Conservation (phyloP, 805 yeast genomes). For the Maudiozyma pseudohumilis region DNA sequence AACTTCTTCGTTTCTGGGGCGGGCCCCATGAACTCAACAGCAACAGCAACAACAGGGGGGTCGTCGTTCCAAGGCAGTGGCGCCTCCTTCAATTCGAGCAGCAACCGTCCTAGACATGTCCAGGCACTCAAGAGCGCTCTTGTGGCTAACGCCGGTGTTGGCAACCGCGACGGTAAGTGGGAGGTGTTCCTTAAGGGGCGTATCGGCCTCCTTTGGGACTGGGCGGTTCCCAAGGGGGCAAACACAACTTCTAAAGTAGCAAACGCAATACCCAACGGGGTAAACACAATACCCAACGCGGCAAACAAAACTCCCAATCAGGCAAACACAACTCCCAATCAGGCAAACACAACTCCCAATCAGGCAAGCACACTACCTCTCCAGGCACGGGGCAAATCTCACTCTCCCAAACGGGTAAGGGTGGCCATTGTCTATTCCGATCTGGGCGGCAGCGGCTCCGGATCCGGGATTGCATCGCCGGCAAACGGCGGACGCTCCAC, state of each 20-base stretch:
- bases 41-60: background rate
- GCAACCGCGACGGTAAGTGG: constrained; percentile 24
- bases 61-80: background rate
- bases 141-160: constrained; percentile 25
- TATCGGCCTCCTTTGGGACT: constrained; percentile 25
- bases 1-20: constrained; percentile 16
- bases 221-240: too few species aligned
- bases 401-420: constrained; percentile 4
- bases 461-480: background rate
- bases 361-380: too few species aligned
- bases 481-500: too few species aligned
- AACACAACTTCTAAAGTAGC: too few species aligned
- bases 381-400: too few species aligned
- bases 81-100: background rate
- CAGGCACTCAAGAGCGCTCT: constrained; percentile 25
- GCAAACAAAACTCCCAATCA: too few species aligned
- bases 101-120: constrained; percentile 10
- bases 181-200: constrained; percentile 21
- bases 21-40: background rate
- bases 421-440: constrained; percentile 7
- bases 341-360: too few species aligned
- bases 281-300: too few species aligned
- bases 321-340: too few species aligned
- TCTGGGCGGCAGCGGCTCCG: background rate
- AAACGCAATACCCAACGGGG: too few species aligned